phyloP scores from a whole-genome alignment of 2,329 filamentous ascomycete species.

The Fusarium neocosmosporiellum region DNA sequence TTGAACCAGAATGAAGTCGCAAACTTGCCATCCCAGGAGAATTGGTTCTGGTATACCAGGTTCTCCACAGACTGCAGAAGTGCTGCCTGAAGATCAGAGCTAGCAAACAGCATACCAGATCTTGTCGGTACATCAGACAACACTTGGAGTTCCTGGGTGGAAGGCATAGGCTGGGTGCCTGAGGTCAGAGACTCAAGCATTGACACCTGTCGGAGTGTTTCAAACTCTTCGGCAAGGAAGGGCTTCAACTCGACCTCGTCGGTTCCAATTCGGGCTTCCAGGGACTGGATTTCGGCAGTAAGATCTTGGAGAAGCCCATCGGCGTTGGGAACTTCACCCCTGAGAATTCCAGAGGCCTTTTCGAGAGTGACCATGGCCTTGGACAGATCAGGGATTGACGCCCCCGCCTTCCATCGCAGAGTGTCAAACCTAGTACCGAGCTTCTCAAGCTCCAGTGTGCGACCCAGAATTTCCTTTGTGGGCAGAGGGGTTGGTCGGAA shows the following conservation, averaged over 20 bases:
- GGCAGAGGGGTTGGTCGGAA: conserved; percentile 73
- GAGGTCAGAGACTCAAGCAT: conserved; percentile 51
- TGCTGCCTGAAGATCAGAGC: conserved; percentile 50
- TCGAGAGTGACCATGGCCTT: conserved; percentile 66
- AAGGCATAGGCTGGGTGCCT: background rate
- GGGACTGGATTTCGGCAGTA: conserved; percentile 60
- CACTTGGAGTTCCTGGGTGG: conserved; percentile 56
- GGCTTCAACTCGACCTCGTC: conserved; percentile 57
- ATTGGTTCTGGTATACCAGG: conserved; percentile 54
- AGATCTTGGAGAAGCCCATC: conserved; percentile 62
- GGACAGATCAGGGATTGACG: conserved; percentile 62
- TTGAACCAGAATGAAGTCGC: conserved; percentile 63
- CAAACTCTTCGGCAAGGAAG: conserved; percentile 67
- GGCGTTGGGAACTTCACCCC: conserved; percentile 53
- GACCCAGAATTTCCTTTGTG: conserved; percentile 57
- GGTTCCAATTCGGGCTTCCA: conserved; percentile 60
- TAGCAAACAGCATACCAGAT: conserved; percentile 48
- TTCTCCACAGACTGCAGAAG: conserved; percentile 61
- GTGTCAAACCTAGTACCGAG: conserved; percentile 70
- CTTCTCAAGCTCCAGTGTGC: conserved; percentile 62
- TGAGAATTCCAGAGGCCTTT: conserved; percentile 66
- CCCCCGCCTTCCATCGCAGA: conserved; percentile 68
- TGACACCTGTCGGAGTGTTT: conserved; percentile 64
- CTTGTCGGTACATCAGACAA: conserved; percentile 57
- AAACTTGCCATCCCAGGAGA: conserved; percentile 55